These are phyloP conservation scores for Pseudogymnoascus sp. DNA, from an alignment of 2,329 filamentous ascomycete species.

Conservation along the genomic window DNA sequence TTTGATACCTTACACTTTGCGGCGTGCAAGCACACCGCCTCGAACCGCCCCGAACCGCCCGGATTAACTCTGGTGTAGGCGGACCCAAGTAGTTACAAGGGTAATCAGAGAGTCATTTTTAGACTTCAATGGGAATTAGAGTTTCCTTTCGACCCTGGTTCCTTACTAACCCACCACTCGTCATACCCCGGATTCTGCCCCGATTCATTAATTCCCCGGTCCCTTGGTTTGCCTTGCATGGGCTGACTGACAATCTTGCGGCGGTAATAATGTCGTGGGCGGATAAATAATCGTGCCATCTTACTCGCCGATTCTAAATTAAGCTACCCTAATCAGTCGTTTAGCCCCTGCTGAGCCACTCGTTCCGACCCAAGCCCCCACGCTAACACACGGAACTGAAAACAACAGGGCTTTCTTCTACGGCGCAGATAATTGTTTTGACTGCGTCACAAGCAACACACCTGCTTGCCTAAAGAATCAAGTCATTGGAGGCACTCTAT, in stretches of 20 bases:
- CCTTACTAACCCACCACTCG: neutral
- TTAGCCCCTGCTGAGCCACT: neutral
- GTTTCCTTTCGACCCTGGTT: neutral
- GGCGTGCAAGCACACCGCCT: neutral
- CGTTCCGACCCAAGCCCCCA: neutral
- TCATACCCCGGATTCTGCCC: neutral
- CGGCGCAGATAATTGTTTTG: neutral
- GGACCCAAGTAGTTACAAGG: neutral
- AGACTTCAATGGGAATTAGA: neutral
- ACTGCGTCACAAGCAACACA: no score
- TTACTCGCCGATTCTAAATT: neutral
- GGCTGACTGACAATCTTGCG: neutral
- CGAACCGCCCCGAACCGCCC: neutral
- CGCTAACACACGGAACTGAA: neutral
- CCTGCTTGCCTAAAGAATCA: no score
- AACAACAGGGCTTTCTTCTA: neutral
- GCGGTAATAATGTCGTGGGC: neutral
- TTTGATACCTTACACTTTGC: neutral
- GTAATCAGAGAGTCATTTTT: neutral
- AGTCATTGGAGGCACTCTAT: no score
- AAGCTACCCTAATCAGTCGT: neutral
- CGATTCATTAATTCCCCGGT: neutral
- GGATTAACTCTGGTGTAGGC: neutral
- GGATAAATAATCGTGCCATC: constrained; percentile 1
- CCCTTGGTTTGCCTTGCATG: neutral